Percentiles rank a stretch among this genome's conserved stretches.
These are phyloP conservation scores for Rosellinia necatrix DNA, from an alignment of 2,329 filamentous ascomycete genomes.

Conservation along the genomic window DNA sequence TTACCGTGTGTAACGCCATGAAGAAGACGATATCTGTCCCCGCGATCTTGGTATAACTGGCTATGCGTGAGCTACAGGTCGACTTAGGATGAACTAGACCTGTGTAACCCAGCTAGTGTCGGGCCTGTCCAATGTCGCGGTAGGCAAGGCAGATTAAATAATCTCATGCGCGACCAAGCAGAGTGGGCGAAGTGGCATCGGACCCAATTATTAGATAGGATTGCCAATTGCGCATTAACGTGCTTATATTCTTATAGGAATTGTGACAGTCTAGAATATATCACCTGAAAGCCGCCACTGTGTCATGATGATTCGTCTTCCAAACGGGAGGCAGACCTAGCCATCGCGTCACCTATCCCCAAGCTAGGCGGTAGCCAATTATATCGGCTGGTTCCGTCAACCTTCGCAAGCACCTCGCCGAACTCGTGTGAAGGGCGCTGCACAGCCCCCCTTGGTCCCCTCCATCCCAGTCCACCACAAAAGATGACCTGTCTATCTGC, in stretches of 20 bases:
- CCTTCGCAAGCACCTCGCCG: slow-evolving; percentile 1
- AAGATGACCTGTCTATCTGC: slow-evolving; percentile 17
- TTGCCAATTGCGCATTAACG: too few species aligned
- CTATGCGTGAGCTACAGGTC: too few species aligned
- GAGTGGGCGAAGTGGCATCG: too few species aligned
- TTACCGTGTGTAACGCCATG: slow-evolving; percentile 46
- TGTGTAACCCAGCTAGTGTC: too few species aligned
- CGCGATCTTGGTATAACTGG: background rate
- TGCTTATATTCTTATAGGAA: too few species aligned
- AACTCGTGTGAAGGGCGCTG: slow-evolving; percentile 8
- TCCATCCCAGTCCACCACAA: background rate
- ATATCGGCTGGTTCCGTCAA: slow-evolving; percentile 9
- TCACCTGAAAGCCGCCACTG: background rate
- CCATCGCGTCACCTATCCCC: slow-evolving; percentile 10
- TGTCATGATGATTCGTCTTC: slow-evolving; percentile 9
- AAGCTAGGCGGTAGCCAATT: slow-evolving; percentile 14
- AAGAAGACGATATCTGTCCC: slow-evolving; percentile 44
- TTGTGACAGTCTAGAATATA: background rate
- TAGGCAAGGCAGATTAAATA: too few species aligned
- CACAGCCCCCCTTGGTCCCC: slow-evolving; percentile 20
- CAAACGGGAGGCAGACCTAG: background rate
- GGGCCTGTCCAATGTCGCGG: too few species aligned
- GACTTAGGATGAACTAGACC: too few species aligned
- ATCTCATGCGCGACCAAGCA: too few species aligned
- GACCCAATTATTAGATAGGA: too few species aligned